phyloP scores from a whole-genome alignment of 1,284 basidiomycete species.

The Leccinum solheimii region DNA sequence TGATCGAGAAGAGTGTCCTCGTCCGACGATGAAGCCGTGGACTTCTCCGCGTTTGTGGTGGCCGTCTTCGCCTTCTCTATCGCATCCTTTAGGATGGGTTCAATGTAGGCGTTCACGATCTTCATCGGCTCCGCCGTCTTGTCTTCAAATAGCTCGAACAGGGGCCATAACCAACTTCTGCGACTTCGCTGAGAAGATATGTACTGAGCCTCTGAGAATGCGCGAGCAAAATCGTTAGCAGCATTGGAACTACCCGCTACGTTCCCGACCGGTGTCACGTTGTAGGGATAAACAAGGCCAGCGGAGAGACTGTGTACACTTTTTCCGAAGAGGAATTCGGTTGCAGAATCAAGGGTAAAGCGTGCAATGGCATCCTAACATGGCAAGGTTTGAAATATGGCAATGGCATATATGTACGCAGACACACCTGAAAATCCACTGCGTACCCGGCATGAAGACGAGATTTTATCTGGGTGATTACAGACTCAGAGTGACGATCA shows the following conservation, averaged over 20 bases:
- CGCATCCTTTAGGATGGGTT: slow-evolving; percentile 50
- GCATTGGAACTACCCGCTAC: slow-evolving; percentile 3
- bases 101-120: slow-evolving; percentile 49
- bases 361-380: slow-evolving; percentile 40
- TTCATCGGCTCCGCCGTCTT: slow-evolving; percentile 45
- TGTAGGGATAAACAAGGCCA: slow-evolving; percentile 46
- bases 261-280: slow-evolving; percentile 23
- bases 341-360: slow-evolving; percentile 57
- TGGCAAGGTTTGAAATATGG: neutral
- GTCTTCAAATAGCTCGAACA: slow-evolving; percentile 50
- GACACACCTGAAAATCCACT: slow-evolving; percentile 42
- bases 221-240: slow-evolving; percentile 30
- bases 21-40: slow-evolving; percentile 4
- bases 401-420: neutral
- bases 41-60: slow-evolving; percentile 12
- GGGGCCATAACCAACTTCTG: slow-evolving; percentile 46
- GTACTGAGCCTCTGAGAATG: slow-evolving; percentile 40
- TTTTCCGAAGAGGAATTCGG: slow-evolving; percentile 54
- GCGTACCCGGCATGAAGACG: slow-evolving; percentile 37
- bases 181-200: slow-evolving; percentile 41
- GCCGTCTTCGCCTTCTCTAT: slow-evolving; percentile 38
- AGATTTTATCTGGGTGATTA: slow-evolving; percentile 34
- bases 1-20: slow-evolving; percentile 29
- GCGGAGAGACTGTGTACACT: slow-evolving; percentile 43
- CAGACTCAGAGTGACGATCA: slow-evolving; percentile 39